Conservation (phyloP, 164 flowering plant species). For the Macadamia tetraphylla region DNA sequence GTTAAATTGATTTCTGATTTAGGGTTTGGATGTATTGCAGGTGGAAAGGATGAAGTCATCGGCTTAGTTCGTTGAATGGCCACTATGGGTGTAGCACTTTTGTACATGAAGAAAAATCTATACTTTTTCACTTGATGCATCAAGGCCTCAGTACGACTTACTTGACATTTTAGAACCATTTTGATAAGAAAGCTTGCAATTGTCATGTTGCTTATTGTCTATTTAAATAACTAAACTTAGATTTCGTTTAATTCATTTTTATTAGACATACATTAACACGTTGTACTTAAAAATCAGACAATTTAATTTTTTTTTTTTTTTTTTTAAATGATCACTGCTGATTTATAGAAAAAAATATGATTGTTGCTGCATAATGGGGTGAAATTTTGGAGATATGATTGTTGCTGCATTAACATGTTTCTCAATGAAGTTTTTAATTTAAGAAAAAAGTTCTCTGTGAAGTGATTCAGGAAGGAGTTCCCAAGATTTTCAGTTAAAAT, state of each 20-base stretch:
- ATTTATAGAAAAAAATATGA: no score
- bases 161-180: constrained; percentile 13
- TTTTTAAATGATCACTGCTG: no score
- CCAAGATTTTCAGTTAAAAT: no score
- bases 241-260: neutral
- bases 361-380: no score
- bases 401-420: no score
- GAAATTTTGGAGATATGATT: no score
- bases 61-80: constrained; percentile 58
- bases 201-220: neutral
- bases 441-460: no score
- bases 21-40: no score
- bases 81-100: constrained; percentile 36
- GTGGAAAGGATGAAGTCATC: constrained; percentile 43
- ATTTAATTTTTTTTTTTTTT: no score
- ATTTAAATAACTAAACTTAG: neutral
- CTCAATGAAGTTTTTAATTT: no score
- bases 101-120: constrained; percentile 20
- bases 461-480: no score
- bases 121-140: constrained; percentile 32
- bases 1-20: no score
- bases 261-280: neutral
- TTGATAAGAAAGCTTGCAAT: neutral
- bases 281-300: neutral
- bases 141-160: constrained; percentile 16